These are phyloP conservation scores for Dichotomopilus funicola DNA, from an alignment of 2,329 filamentous ascomycete genomes.

Conservation along the genomic window DNA sequence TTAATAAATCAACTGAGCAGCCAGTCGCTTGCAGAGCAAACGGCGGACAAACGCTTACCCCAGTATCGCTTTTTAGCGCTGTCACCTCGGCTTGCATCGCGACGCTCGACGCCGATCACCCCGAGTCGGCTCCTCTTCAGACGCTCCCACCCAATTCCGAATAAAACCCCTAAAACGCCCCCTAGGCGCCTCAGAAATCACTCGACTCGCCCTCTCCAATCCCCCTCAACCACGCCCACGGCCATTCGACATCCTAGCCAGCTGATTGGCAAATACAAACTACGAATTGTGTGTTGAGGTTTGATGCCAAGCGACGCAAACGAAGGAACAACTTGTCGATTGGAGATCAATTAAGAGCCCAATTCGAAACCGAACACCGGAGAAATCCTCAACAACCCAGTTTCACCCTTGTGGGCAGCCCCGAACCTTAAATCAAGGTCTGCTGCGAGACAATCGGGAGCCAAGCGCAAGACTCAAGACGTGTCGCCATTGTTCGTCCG, in stretches of 20 bases:
- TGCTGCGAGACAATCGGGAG: not conserved
- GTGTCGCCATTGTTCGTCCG: not conserved
- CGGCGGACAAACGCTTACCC: not conserved
- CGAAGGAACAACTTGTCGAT: too few species aligned
- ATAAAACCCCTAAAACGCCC: not conserved
- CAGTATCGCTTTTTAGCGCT: not conserved
- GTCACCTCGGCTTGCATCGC: constrained; percentile 1
- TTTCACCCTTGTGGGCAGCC: too few species aligned
- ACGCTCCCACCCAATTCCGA: not conserved
- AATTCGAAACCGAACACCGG: too few species aligned
- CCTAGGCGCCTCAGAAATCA: not conserved
- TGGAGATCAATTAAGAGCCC: too few species aligned
- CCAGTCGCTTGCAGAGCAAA: not conserved
- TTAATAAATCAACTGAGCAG: not conserved
- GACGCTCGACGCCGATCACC: constrained; percentile 6
- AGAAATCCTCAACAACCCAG: too few species aligned
- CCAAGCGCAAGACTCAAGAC: not conserved
- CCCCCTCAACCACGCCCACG: not conserved
- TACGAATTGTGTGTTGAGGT: too few species aligned
- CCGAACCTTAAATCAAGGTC: not conserved
- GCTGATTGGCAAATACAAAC: too few species aligned
- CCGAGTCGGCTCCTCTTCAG: not conserved
- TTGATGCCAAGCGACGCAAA: too few species aligned
- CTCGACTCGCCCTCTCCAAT: not conserved
- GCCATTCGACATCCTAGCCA: too few species aligned